These are phyloP conservation scores for Pisolithus microcarpus DNA, from an alignment of 768 basidiomycete genomes.

Conservation along the genomic window DNA sequence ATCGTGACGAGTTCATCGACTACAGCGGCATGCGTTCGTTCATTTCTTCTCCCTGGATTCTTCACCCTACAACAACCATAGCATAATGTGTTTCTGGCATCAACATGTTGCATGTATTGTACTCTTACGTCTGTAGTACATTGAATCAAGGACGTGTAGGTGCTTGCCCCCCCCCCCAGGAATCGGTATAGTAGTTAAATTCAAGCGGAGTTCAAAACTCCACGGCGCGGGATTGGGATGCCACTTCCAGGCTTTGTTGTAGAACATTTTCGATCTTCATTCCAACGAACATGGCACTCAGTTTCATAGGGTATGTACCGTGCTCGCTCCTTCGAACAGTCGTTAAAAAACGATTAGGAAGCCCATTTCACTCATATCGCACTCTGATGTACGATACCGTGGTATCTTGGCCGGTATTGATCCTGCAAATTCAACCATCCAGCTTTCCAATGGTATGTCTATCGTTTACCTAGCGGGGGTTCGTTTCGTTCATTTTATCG, in stretches of 20 bases:
- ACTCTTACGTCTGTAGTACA: neutral
- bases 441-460: constrained; percentile 70
- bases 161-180: neutral
- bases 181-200: neutral
- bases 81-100: neutral
- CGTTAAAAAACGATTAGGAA: constrained; percentile 44
- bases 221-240: constrained; percentile 2
- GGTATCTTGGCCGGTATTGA: constrained; percentile 85
- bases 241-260: constrained; percentile 4
- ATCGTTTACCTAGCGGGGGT: neutral
- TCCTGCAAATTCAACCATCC: constrained; percentile 78
- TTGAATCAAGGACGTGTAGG: neutral
- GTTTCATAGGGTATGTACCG: constrained; percentile 61
- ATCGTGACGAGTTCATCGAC: constrained; percentile 3
- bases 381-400: constrained; percentile 85
- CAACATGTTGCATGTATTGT: neutral
- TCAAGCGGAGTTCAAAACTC: constrained; percentile 26
- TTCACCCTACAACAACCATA: neutral
- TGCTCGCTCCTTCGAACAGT: neutral
- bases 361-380: constrained; percentile 84
- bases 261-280: constrained; percentile 4
- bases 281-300: constrained; percentile 51
- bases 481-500: neutral
- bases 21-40: neutral
- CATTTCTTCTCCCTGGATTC: neutral